Base-by-base conservation (phyloP, 1,284 basidiomycete genomes). In the Marasmius oreades region DNA sequence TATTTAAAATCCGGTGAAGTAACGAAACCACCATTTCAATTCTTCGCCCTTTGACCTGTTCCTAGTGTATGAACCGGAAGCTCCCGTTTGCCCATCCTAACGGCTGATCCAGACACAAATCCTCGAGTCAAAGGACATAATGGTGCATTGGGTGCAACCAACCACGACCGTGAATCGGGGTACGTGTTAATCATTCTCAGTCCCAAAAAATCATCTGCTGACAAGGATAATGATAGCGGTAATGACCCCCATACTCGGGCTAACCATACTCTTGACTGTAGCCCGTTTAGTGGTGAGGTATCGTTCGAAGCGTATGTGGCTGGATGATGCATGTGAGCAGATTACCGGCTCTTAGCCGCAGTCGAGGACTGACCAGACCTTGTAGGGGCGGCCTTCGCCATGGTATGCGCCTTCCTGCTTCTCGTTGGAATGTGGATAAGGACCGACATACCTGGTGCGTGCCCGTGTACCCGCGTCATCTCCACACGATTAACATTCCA, bases 291-390 rank as follows among this genome's bases (percentile, higher is more conserved):
- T 57, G 31, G 62, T 66, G 44, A 65, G 68, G 14, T 57, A 48
- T 48, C 42, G 59, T 2, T 59, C 59, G 42, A 56, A 56, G 26
- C 66, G 67, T 34, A 55, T 70, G 12, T 67, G 67, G 36, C 64
- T 56, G 58, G 69, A 70, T 51, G 68, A 70, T 55, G 69, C 64
- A 1, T 70, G 67, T 42, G 16, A 42, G 39, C 39, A n/a, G 2
- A 10, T 18, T 16, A n/a, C n/a, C 7, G 20, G 20, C 10, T 20
- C 7, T n/a, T 42, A 6, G 2, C 16, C 39, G 16, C 16, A 7
- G 39, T 18, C 16, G 39, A 16, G 16, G 5, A 42, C n/a, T 42
- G 7, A 42, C 39, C n/a, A 16, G 20, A 20, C 16, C n/a, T 20
- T 16, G n/a, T 5, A 42, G 39, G 39, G 64, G 66, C 64, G 8